Conservation (phyloP, 1,139 yeast genomes). For the Taphrina sp. region DNA sequence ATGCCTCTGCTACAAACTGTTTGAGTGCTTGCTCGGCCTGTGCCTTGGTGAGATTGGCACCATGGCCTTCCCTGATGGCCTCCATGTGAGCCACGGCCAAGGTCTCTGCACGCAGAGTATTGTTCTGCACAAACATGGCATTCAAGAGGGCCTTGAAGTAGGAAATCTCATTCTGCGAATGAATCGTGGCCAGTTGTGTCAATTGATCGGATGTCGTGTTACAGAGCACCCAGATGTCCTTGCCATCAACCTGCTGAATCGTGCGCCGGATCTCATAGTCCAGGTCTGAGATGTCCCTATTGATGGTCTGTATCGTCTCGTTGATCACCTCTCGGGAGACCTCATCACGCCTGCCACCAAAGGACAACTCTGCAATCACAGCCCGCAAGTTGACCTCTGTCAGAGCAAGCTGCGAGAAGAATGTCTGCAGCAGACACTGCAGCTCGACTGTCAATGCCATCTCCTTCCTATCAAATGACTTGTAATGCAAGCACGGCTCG, state of each 20-base stretch:
- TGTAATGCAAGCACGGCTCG: too few relatives aligned
- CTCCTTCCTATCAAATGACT: too few relatives aligned
- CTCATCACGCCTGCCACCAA: constrained; percentile 4
- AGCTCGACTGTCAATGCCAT: constrained; percentile 6
- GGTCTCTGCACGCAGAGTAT: constrained; percentile 16
- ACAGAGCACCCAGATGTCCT: constrained; percentile 25
- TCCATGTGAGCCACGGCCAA: constrained; percentile 21
- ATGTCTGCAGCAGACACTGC: constrained; percentile 15
- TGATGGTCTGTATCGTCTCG: constrained; percentile 49
- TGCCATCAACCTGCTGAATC: constrained; percentile 22
- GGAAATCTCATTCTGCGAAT: constrained; percentile 21
- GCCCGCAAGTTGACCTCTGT: constrained; percentile 16
- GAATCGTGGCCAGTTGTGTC: constrained; percentile 27
- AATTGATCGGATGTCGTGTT: constrained; percentile 27
- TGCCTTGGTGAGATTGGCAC: constrained; percentile 4
- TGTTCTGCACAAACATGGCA: constrained; percentile 20
- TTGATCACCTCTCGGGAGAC: constrained; percentile 39
- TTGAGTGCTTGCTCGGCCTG: constrained; percentile 11
- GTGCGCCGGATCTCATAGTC: constrained; percentile 26
- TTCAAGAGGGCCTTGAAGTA: constrained; percentile 23
- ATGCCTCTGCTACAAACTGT: constrained; percentile 27
- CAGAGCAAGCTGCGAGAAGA: constrained; percentile 12
- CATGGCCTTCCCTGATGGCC: constrained; percentile 18
- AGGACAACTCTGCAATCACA: constrained; percentile 7
- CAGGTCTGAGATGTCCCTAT: constrained; percentile 15